These are phyloP conservation scores for Yamadazyma blattariae DNA, from an alignment of 1,139 yeast species.

Conservation along the genomic window DNA sequence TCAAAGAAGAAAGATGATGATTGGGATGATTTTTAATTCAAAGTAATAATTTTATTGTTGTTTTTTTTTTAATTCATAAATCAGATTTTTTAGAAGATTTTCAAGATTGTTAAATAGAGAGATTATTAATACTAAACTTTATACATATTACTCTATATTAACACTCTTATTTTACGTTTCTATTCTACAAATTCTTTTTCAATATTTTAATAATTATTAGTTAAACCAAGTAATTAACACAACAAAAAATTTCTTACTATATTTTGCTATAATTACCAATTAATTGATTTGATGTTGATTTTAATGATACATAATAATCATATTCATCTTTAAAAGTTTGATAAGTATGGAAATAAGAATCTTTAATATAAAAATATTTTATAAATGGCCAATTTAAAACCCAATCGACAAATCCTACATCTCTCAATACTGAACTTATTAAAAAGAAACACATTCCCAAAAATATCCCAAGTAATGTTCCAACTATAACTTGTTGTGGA, in stretches of 20 bases:
- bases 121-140: too few relatives aligned
- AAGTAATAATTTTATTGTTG: too few relatives aligned
- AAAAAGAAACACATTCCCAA: conserved; percentile 61
- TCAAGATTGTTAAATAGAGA: neutral
- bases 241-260: too few relatives aligned
- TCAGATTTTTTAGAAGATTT: too few relatives aligned
- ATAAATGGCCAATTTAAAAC: conserved; percentile 48
- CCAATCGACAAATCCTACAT: conserved; percentile 60
- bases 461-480: conserved; percentile 59
- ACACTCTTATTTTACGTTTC: neutral
- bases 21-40: conserved; percentile 46
- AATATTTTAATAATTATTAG: too few relatives aligned
- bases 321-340: conserved; percentile 39
- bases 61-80: too few relatives aligned
- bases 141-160: too few relatives aligned
- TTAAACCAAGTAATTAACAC: too few relatives aligned
- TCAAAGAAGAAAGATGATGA: conserved; percentile 35
- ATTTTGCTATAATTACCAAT: conserved; percentile 1
- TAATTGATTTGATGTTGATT: conserved; percentile 6
- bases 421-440: conserved; percentile 51
- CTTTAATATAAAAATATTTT: conserved; percentile 51
- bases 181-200: too few relatives aligned
- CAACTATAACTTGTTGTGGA: conserved; percentile 68
- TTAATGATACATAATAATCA: conserved; percentile 15
- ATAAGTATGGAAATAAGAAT: conserved; percentile 48